A percentile compares a stretch with the other conserved stretches of the same genome.
Conservation (phyloP, 1,284 basidiomycete genomes). For the Ganoderma lucidum region DNA sequence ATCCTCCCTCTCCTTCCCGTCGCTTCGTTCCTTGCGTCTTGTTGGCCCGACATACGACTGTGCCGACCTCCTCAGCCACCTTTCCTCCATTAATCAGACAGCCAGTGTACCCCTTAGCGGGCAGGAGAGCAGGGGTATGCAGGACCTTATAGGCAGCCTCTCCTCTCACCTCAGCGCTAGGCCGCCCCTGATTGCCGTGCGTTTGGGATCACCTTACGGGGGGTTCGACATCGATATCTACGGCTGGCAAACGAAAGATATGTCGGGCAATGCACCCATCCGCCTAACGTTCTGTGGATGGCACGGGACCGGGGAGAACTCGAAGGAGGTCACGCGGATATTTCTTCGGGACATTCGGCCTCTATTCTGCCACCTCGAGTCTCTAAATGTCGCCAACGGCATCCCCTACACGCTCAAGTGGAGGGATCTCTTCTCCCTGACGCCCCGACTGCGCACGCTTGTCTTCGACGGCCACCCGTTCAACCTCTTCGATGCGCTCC, state of each 20-base stretch:
- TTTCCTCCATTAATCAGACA: neutral
- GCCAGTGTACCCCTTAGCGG: neutral
- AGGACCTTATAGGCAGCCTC: neutral
- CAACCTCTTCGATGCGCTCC: neutral
- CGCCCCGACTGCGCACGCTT: neutral
- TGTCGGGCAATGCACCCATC: neutral
- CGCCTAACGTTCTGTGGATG: neutral
- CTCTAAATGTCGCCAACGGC: neutral
- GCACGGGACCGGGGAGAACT: neutral
- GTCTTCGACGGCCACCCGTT: neutral
- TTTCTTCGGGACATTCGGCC: neutral
- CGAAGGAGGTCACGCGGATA: neutral
- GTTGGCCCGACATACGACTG: neutral
- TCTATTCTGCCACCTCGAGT: neutral
- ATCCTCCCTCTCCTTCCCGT: neutral
- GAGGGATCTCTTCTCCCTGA: neutral
- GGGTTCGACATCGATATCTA: neutral
- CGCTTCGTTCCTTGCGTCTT: neutral
- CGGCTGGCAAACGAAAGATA: neutral
- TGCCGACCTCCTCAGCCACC: neutral
- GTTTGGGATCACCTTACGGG: neutral
- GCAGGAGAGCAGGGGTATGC: neutral
- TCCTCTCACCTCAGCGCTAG: neutral
- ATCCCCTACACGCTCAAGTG: neutral
- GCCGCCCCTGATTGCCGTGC: neutral